Percentiles rank a stretch among this genome's conserved stretches.
Conservation (phyloP, 768 basidiomycete species). For the Lactarius sanguifluus region DNA sequence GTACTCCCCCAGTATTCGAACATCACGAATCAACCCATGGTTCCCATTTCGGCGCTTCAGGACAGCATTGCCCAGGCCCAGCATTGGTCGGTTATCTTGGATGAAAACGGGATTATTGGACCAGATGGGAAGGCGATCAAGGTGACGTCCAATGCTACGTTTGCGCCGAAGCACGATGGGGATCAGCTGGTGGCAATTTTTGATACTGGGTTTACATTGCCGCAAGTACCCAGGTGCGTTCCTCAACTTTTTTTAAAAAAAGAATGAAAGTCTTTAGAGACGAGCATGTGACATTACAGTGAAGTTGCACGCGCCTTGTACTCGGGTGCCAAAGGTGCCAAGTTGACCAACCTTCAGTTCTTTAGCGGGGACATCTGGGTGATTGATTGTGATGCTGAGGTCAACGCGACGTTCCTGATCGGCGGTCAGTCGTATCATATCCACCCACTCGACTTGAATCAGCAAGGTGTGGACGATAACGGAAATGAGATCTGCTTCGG, state of each 20-base stretch:
- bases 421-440: conserved; percentile 55
- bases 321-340: conserved; percentile 50
- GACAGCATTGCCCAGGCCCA: conserved; percentile 53
- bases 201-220: conserved; percentile 68
- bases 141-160: conserved; percentile 45
- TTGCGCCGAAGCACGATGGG: conserved; percentile 64
- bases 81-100: conserved; percentile 65
- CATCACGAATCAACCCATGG: conserved; percentile 50
- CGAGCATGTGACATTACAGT: conserved; percentile 33
- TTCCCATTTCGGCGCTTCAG: conserved; percentile 44
- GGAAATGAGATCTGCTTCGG: conserved; percentile 40
- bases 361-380: conserved; percentile 54
- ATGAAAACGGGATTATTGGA: conserved; percentile 59
- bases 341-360: conserved; percentile 40
- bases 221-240: conserved; percentile 54
- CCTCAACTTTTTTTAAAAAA: background rate
- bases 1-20: conserved; percentile 48
- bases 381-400: conserved; percentile 59
- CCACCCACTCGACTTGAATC: conserved; percentile 62
- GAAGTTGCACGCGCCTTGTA: conserved; percentile 61
- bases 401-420: conserved; percentile 67
- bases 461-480: conserved; percentile 36
- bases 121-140: conserved; percentile 58
- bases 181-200: conserved; percentile 60
- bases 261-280: background rate